Evolutionary conservation across 768 basidiomycete species (phyloP).

Genomic region (Hebeloma cylindrosporum): DNA sequence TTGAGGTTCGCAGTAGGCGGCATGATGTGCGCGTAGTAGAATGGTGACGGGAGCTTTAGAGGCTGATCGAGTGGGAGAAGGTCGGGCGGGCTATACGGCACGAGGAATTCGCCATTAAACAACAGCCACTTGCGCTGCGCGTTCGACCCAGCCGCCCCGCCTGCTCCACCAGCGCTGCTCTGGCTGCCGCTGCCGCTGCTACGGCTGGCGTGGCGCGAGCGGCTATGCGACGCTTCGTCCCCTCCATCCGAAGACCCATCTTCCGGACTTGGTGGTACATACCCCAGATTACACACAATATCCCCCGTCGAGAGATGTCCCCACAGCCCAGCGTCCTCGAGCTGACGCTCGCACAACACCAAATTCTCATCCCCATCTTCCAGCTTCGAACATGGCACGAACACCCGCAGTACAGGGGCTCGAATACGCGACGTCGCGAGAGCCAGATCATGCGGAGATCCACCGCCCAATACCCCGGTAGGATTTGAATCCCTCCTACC

Average conservation of each 20-base stretch:
- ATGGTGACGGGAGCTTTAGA: constrained; percentile 68
- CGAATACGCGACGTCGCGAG: constrained; percentile 60
- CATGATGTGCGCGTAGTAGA: constrained; percentile 73
- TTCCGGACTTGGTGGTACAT: constrained; percentile 51
- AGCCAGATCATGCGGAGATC: constrained; percentile 60
- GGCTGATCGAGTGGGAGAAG: constrained; percentile 55
- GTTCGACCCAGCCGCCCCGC: not conserved
- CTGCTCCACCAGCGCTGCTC: constrained; percentile 7
- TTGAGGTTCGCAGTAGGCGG: constrained; percentile 37
- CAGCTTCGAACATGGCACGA: constrained; percentile 65
- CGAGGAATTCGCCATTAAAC: constrained; percentile 64
- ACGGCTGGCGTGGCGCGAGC: constrained; percentile 5
- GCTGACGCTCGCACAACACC: constrained; percentile 63
- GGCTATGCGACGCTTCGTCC: constrained; percentile 6
- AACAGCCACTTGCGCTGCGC: constrained; percentile 59
- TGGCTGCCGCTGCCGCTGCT: constrained; percentile 3
- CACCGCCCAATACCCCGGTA: constrained; percentile 6
- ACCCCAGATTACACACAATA: constrained; percentile 79
- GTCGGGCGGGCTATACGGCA: constrained; percentile 60
- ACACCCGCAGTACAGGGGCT: constrained; percentile 74
- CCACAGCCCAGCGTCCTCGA: constrained; percentile 70
- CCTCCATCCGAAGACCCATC: constrained; percentile 27
- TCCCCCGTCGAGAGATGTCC: constrained; percentile 75
- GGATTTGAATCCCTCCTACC: constrained; percentile 5
- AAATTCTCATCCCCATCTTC: constrained; percentile 45